phyloP scores from a whole-genome alignment of 1,139 yeast genomes.

The Pichia sp. region DNA sequence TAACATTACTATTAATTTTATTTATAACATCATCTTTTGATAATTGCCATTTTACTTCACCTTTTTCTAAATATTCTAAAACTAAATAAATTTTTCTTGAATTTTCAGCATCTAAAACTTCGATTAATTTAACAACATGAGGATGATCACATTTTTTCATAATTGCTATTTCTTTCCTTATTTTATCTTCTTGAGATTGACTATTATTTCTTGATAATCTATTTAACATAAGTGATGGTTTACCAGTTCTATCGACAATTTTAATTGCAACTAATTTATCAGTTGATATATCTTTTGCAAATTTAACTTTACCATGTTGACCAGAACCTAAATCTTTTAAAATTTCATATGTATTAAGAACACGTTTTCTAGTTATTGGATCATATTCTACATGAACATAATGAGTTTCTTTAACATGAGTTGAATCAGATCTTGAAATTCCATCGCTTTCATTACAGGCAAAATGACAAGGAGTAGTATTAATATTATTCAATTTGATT shows the following conservation, averaged over 20 bases:
- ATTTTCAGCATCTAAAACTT: constrained; percentile 81
- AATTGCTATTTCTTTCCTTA: constrained; percentile 88
- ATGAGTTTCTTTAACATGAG: constrained; percentile 74
- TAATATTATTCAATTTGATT: neutral
- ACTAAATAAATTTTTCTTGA: constrained; percentile 87
- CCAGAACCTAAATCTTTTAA: constrained; percentile 87
- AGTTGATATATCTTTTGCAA: constrained; percentile 69
- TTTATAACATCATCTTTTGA: constrained; percentile 20
- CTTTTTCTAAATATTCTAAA: constrained; percentile 84
- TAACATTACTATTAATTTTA: constrained; percentile 2
- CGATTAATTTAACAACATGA: constrained; percentile 79
- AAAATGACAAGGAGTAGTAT: constrained; percentile 6
- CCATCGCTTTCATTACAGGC: constrained; percentile 1
- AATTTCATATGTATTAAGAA: constrained; percentile 86
- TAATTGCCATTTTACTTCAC: constrained; percentile 84
- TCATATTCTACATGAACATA: constrained; percentile 80
- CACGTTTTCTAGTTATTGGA: constrained; percentile 78
- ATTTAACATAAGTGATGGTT: constrained; percentile 45
- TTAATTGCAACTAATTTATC: constrained; percentile 85
- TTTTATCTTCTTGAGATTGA: constrained; percentile 60
- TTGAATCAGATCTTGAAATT: constrained; percentile 9
- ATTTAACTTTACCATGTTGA: constrained; percentile 94
- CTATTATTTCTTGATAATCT: constrained; percentile 27
- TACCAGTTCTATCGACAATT: constrained; percentile 73
- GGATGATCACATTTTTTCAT: constrained; percentile 92